Percentiles rank a stretch among this genome's conserved stretches.
These are phyloP conservation scores for Hansenula anomala DNA, from an alignment of 1,139 yeast species.

Conservation along the genomic window DNA sequence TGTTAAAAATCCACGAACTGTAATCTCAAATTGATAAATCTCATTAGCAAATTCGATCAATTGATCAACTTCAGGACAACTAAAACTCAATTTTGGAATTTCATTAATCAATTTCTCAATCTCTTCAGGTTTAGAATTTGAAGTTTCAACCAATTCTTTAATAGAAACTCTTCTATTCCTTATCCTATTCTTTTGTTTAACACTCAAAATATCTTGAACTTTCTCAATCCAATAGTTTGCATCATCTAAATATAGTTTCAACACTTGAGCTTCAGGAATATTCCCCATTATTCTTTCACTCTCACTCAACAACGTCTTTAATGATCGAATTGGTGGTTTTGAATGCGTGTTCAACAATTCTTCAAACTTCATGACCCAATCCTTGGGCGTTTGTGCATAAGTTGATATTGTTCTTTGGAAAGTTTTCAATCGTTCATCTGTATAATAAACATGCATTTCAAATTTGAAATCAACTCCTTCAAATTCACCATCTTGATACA, in stretches of 20 bases:
- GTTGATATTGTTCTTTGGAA: conserved; percentile 32
- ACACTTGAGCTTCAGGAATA: conserved; percentile 23
- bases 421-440: conserved; percentile 47
- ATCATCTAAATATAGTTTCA: conserved; percentile 38
- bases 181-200: conserved; percentile 46
- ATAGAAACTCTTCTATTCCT: conserved; percentile 19
- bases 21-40: conserved; percentile 48
- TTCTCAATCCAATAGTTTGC: conserved; percentile 52
- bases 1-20: conserved; percentile 35
- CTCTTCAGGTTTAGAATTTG: conserved; percentile 20
- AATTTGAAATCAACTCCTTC: conserved; percentile 23
- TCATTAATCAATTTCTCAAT: conserved; percentile 38
- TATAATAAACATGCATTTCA: conserved; percentile 42
- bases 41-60: conserved; percentile 49
- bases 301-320: conserved; percentile 44
- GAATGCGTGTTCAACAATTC: conserved; percentile 35
- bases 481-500: conserved; percentile 12
- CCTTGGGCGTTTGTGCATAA: conserved; percentile 40
- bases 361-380: conserved; percentile 49
- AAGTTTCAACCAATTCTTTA: conserved; percentile 15
- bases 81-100: conserved; percentile 46
- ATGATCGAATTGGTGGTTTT: conserved; percentile 42
- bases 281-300: conserved; percentile 42
- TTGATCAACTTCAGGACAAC: conserved; percentile 57
- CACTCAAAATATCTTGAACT: conserved; percentile 47